Evolutionary conservation across 2,329 filamentous ascomycete genomes (phyloP).

Genomic region (Nannizzia gypsea): DNA sequence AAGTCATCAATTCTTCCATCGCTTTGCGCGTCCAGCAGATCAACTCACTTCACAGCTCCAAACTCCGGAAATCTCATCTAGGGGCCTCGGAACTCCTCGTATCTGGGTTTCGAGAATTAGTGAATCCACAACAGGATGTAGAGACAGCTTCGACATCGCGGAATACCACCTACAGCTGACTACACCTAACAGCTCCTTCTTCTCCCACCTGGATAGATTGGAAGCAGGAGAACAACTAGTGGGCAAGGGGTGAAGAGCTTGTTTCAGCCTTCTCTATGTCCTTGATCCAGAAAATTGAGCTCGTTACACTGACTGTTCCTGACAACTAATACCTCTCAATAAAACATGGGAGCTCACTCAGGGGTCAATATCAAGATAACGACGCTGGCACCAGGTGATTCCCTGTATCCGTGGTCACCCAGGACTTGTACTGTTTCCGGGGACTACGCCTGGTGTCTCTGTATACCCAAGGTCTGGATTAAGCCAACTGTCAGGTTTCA

Average conservation of each 20-base stretch:
- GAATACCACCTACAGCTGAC: not conserved
- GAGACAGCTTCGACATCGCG: not conserved
- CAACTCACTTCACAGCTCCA: not conserved
- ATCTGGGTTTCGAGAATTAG: not conserved
- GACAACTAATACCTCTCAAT: not conserved
- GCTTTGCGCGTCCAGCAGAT: not conserved
- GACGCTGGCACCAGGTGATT: not conserved
- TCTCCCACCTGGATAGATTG: not conserved
- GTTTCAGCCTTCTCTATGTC: too few relatives aligned
- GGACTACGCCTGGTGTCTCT: not conserved
- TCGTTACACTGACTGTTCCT: not conserved
- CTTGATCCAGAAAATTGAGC: not conserved
- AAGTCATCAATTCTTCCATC: conserved; percentile 1
- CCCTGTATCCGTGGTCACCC: not conserved
- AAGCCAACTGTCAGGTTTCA: not conserved
- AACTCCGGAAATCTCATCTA: not conserved
- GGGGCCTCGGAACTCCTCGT: not conserved
- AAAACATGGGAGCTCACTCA: not conserved
- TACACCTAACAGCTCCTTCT: not conserved
- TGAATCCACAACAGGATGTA: not conserved
- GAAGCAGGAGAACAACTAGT: not conserved
- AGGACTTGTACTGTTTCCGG: not conserved
- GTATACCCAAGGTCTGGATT: not conserved
- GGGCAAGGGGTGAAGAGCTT: not conserved
- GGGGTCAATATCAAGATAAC: not conserved